Conservation (phyloP, 2,329 filamentous ascomycete species). For the Exophiala mesophila region DNA sequence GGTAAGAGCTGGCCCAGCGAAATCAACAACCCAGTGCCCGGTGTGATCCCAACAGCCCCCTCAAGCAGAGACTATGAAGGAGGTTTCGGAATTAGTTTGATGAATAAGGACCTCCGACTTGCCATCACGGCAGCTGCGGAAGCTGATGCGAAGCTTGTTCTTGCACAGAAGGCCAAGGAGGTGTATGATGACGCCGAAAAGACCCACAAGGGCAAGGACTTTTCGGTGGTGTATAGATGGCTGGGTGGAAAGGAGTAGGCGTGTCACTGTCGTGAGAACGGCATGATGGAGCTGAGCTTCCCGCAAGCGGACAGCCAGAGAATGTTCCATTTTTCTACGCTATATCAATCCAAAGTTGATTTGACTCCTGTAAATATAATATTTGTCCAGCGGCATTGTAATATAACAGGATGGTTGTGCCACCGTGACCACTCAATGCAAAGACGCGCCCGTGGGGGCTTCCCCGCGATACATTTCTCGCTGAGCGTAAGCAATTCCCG, state of each 20-base stretch:
- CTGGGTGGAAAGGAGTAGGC: conserved; percentile 25
- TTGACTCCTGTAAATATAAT: too few species aligned
- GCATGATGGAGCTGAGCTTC: too few species aligned
- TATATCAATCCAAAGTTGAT: too few species aligned
- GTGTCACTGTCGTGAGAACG: too few species aligned
- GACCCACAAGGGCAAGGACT: conserved; percentile 65
- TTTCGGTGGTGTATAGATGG: conserved; percentile 66
- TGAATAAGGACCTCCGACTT: conserved; percentile 73
- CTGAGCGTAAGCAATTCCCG: too few species aligned
- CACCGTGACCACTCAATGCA: too few species aligned
- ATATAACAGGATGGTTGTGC: too few species aligned
- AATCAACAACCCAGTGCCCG: conserved; percentile 88
- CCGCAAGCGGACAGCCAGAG: too few species aligned
- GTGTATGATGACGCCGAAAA: conserved; percentile 65
- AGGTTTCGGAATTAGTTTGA: conserved; percentile 70
- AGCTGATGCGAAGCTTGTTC: conserved; percentile 59
- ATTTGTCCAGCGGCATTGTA: too few species aligned
- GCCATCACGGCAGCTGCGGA: conserved; percentile 68
- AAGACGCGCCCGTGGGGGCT: too few species aligned
- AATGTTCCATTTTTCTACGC: too few species aligned
- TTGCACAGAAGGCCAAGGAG: conserved; percentile 58
- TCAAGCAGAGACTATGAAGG: conserved; percentile 70
- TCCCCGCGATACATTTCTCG: too few species aligned
- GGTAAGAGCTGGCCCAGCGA: conserved; percentile 96
- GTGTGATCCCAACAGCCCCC: conserved; percentile 71